Base-by-base conservation (phyloP, 768 basidiomycete species). In the Leccinum arenicola region DNA sequence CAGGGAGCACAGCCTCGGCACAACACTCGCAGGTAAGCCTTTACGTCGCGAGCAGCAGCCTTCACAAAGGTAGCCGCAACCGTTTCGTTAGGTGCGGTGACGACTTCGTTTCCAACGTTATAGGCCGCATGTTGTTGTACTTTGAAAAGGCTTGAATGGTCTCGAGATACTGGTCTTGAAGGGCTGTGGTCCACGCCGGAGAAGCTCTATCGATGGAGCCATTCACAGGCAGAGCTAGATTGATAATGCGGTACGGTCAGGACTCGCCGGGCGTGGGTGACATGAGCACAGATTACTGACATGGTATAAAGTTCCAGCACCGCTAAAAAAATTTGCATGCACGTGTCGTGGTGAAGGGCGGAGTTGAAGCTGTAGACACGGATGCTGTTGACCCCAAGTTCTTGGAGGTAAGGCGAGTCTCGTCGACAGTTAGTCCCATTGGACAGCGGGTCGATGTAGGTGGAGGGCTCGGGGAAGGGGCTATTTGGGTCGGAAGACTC, bases 81-180 rank as follows among this genome's bases (percentile, higher is more conserved):
- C 15, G 91, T 91, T 54, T 76, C 74, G 45, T 81, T 80, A 25
- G 76, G 51, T 9, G 78, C 69, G 25, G 81, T 80, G 33, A 86
- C 89, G 27, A 84, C 80, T 64, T 96, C 95, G 68, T 97, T 97
- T 19, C 93, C 95, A 59, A 97, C 81, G 68, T 95, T 96, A 75
- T 81, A 95, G 11, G 87, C 94, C 56, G 77, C 25, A 27, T 27
- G 14, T 97, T 97, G 78, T 91, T 85, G 66, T 96, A 97, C 71
- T 90, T 85, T 69, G 79, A 80, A 78, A 95, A 95, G 0, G 76
- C 78, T 62, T 91, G 79, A 65, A 96, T 89, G 29, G 93, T 96
- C 29, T 70, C 69, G 60, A 88, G 80, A 73, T 95, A 97, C 59
- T 84, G 80, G 70, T 93, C 81, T 40, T 91, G 75, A n/a, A 95